Evolutionary conservation across 192 early-diverging fungal species (phyloP).

Genomic region (Jimgerdemannia lactiflua): DNA sequence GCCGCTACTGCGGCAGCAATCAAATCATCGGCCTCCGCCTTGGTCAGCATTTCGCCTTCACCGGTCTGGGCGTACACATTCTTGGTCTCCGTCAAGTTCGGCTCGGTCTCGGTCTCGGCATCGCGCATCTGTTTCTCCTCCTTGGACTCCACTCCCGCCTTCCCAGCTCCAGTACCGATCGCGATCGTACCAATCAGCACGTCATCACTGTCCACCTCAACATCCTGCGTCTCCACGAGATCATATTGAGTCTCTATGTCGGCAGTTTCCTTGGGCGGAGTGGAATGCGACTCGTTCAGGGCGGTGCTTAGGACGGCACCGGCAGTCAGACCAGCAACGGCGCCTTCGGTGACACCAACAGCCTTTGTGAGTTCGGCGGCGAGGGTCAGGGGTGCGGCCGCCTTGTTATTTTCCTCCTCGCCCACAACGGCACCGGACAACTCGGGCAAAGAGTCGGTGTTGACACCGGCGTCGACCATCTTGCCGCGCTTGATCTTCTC

Average conservation of each 20-base stretch:
- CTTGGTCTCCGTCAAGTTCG: not conserved
- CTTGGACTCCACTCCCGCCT: not conserved
- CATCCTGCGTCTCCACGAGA: not conserved
- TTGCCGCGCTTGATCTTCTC: not conserved
- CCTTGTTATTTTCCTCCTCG: not conserved
- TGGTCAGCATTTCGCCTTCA: slow-evolving; percentile 2
- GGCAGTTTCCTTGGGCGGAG: slow-evolving; percentile 21
- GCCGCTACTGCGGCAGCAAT: not conserved
- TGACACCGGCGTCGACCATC: slow-evolving; percentile 20
- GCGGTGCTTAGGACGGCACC: slow-evolving; percentile 1
- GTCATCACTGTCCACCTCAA: no score
- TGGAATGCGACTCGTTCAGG: slow-evolving; percentile 26
- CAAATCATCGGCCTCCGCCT: not conserved
- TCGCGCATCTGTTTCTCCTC: not conserved
- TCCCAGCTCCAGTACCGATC: not conserved
- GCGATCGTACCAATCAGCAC: not conserved
- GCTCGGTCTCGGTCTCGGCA: slow-evolving; percentile 13
- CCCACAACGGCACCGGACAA: not conserved
- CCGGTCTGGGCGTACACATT: not conserved
- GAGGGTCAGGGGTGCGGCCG: not conserved
- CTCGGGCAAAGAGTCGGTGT: slow-evolving; percentile 14
- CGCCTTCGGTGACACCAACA: not conserved
- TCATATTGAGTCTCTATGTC: slow-evolving; percentile 1
- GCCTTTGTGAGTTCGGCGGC: not conserved
- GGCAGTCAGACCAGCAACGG: not conserved